Conservation (phyloP, 2,329 filamentous ascomycete genomes). For the Fusarium sarcochroum region DNA sequence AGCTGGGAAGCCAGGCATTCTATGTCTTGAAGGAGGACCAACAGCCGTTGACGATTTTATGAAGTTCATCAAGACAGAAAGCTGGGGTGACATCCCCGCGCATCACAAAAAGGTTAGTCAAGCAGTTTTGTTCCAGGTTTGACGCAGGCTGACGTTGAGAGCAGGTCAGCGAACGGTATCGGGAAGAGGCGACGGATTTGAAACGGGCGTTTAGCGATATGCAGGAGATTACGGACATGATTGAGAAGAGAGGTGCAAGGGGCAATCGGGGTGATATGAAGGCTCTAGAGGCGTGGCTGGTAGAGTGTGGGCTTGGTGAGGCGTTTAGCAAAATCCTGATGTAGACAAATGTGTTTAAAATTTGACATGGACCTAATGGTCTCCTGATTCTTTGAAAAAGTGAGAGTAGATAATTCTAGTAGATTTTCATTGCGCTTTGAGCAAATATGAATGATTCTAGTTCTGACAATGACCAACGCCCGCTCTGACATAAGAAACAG, state of each 20-base stretch:
- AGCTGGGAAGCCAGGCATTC: slow-evolving; percentile 70
- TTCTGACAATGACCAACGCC: slow-evolving; percentile 15
- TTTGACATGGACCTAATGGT: no score
- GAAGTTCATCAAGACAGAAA: slow-evolving; percentile 74
- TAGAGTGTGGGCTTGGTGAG: slow-evolving; percentile 50
- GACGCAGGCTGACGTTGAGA: not conserved
- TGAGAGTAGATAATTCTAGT: no score
- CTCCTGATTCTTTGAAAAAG: no score
- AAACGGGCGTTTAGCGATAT: slow-evolving; percentile 67
- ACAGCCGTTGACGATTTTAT: slow-evolving; percentile 69
- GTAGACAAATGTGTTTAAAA: not conserved
- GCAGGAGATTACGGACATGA: slow-evolving; percentile 67
- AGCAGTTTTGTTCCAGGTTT: fast-evolving
- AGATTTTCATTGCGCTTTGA: not conserved
- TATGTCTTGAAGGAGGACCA: slow-evolving; percentile 66
- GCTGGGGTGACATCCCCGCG: slow-evolving; percentile 73
- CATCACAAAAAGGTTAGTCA: slow-evolving; percentile 68
- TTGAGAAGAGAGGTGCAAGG: slow-evolving; percentile 63
- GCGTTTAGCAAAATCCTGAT: slow-evolving; percentile 48
- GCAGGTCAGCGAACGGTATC: slow-evolving; percentile 64
- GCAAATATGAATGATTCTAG: slow-evolving; percentile 13
- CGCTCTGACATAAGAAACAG: slow-evolving; percentile 32
- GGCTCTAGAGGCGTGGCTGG: slow-evolving; percentile 65
- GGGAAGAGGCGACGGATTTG: slow-evolving; percentile 55
- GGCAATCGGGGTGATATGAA: slow-evolving; percentile 68